Evolutionary conservation across 2,329 filamentous ascomycete genomes (phyloP).

Genomic region (Davidsoniella eucalypti): DNA sequence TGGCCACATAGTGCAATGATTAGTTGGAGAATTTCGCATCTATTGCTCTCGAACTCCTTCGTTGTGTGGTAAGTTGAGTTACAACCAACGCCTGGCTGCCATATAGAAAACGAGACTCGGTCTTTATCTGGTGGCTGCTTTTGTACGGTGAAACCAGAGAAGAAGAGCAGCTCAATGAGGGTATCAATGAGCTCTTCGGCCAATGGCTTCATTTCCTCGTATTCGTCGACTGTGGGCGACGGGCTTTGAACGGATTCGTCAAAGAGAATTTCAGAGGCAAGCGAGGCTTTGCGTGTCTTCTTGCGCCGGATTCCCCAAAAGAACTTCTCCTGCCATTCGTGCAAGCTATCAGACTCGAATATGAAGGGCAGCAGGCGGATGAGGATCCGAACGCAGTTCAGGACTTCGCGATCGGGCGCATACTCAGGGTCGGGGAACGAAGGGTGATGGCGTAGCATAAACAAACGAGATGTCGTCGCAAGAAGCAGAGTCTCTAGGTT

Average conservation of each 20-base stretch:
- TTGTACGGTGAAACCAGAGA: slow-evolving; percentile 74
- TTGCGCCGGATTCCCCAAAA: slow-evolving; percentile 72
- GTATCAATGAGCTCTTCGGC: slow-evolving; percentile 89
- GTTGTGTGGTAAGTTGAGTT: slow-evolving; percentile 76
- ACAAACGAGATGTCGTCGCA: slow-evolving; percentile 67
- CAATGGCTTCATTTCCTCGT: slow-evolving; percentile 69
- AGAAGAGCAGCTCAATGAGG: slow-evolving; percentile 78
- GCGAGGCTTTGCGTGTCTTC: slow-evolving; percentile 47
- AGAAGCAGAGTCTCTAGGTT: slow-evolving; percentile 83
- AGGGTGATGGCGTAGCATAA: slow-evolving; percentile 69
- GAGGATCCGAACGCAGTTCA: slow-evolving; percentile 87
- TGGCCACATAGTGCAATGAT: slow-evolving; percentile 75
- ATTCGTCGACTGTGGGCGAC: slow-evolving; percentile 38
- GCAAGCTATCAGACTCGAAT: slow-evolving; percentile 73
- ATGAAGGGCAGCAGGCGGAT: slow-evolving; percentile 81
- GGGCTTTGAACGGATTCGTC: slow-evolving; percentile 48
- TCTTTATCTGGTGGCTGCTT: slow-evolving; percentile 51
- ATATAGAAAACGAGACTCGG: slow-evolving; percentile 86
- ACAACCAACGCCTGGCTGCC: slow-evolving; percentile 95
- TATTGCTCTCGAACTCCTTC: slow-evolving; percentile 84
- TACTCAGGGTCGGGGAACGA: slow-evolving; percentile 79
- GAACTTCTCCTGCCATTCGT: slow-evolving; percentile 79
- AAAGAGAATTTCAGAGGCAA: slow-evolving; percentile 65
- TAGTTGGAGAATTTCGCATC: slow-evolving; percentile 74
- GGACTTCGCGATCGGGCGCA: slow-evolving; percentile 69